Conservation (phyloP, 2,329 filamentous ascomycete species). For the Sordariomycetes sp. region DNA sequence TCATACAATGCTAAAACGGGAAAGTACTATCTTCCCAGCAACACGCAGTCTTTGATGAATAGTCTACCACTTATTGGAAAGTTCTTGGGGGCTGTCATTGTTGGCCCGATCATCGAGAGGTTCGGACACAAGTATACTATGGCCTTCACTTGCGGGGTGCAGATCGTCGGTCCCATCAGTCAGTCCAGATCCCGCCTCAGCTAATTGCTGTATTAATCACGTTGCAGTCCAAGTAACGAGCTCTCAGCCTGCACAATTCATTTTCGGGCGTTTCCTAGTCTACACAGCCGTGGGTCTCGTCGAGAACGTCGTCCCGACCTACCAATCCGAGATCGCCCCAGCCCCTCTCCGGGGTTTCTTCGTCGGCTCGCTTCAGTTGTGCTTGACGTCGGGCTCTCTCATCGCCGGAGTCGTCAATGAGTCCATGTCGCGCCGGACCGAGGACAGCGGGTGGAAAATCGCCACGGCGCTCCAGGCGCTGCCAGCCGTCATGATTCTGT, state of each 20-base stretch:
- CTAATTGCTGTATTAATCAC: background rate
- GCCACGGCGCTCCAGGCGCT: too few relatives aligned
- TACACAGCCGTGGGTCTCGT: background rate
- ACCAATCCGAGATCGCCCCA: conserved; percentile 22
- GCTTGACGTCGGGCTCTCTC: too few relatives aligned
- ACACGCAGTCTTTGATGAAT: conserved; percentile 7
- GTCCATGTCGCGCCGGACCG: conserved; percentile 16
- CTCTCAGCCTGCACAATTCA: background rate
- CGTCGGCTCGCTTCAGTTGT: conserved; percentile 19
- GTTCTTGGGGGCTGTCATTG: conserved; percentile 7
- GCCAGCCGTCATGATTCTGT: too few relatives aligned
- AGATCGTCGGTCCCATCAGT: conserved; percentile 9
- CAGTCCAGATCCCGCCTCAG: conserved; percentile 1
- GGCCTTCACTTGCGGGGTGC: conserved; percentile 8
- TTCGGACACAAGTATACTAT: conserved; percentile 8
- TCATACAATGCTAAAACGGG: conserved; percentile 4
- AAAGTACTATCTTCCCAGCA: conserved; percentile 4
- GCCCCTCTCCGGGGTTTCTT: conserved; percentile 17
- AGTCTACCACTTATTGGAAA: conserved; percentile 6
- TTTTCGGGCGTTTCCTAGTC: background rate
- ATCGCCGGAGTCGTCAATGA: conserved; percentile 11
- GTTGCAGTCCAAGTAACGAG: background rate
- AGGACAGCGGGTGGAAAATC: too few relatives aligned
- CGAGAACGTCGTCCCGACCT: conserved; percentile 18
- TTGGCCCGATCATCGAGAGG: conserved; percentile 9